These are phyloP conservation scores for Stylosanthes scabra DNA, from an alignment of 331 rosid species.

Conservation along the genomic window DNA sequence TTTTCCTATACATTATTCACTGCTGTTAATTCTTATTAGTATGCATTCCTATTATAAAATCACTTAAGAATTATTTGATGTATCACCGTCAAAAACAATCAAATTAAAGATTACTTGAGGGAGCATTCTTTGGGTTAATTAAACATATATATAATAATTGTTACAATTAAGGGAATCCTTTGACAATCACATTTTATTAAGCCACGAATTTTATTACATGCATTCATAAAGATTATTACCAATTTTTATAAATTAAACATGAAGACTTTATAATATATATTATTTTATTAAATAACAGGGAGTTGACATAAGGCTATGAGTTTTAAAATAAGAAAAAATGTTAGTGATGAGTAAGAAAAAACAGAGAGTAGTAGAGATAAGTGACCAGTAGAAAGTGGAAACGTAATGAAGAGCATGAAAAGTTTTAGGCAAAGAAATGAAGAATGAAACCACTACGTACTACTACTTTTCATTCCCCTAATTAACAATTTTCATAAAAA, in stretches of 20 bases:
- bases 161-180: not conserved
- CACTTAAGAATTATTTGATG: conserved; percentile 1
- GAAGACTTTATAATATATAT: too few relatives aligned
- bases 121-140: not conserved
- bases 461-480: conserved; percentile 13
- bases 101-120: conserved; percentile 35
- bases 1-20: too few relatives aligned
- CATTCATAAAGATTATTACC: too few relatives aligned
- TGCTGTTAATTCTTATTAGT: not conserved
- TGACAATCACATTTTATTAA: conserved; percentile 24
- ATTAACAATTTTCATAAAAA: conserved; percentile 54
- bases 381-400: conserved; percentile 31
- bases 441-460: conserved; percentile 9
- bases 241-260: too few relatives aligned
- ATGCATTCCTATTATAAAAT: not conserved
- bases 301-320: too few relatives aligned
- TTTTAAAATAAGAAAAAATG: too few relatives aligned
- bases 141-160: not conserved
- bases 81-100: conserved; percentile 1
- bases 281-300: too few relatives aligned
- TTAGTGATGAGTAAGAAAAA: conserved; percentile 4
- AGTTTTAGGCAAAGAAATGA: not conserved
- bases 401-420: conserved; percentile 37
- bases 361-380: too few relatives aligned
- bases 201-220: not conserved